phyloP scores from a whole-genome alignment of 2,329 filamentous ascomycete genomes.

The Xylaria arbuscula region DNA sequence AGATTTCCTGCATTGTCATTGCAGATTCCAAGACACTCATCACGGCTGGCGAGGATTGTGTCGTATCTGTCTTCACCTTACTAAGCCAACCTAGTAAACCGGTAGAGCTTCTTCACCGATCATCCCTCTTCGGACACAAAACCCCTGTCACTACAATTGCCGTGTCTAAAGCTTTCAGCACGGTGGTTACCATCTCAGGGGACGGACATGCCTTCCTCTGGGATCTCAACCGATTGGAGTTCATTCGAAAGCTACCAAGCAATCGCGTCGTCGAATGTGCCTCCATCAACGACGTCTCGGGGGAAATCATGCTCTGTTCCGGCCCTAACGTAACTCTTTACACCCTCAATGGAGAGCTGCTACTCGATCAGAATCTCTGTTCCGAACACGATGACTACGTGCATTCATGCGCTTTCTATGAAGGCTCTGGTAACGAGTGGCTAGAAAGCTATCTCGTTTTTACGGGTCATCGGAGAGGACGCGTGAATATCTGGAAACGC shows the following conservation, averaged over 20 bases:
- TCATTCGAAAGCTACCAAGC: slow-evolving; percentile 78
- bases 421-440: slow-evolving; percentile 91
- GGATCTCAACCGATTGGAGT: slow-evolving; percentile 92
- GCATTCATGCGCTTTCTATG: slow-evolving; percentile 89
- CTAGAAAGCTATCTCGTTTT: slow-evolving; percentile 87
- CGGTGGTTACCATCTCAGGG: slow-evolving; percentile 82
- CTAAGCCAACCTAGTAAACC: slow-evolving; percentile 70
- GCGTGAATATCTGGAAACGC: slow-evolving; percentile 81
- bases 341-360: slow-evolving; percentile 85
- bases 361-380: slow-evolving; percentile 86
- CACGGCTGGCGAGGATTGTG: slow-evolving; percentile 92
- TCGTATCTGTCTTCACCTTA: slow-evolving; percentile 85
- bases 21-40: slow-evolving; percentile 91
- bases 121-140: slow-evolving; percentile 90
- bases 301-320: slow-evolving; percentile 87
- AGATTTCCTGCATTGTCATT: slow-evolving; percentile 84
- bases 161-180: slow-evolving; percentile 87
- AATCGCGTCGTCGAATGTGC: slow-evolving; percentile 75
- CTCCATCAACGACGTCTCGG: slow-evolving; percentile 88
- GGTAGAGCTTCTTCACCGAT: slow-evolving; percentile 81
- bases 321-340: slow-evolving; percentile 81
- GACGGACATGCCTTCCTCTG: slow-evolving; percentile 89
- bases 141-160: slow-evolving; percentile 84
- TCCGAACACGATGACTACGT: slow-evolving; percentile 77
- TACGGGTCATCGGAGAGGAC: slow-evolving; percentile 84